These are phyloP conservation scores for Fraxinus paxiana DNA, from an alignment of 305 asterid genomes.

Conservation along the genomic window DNA sequence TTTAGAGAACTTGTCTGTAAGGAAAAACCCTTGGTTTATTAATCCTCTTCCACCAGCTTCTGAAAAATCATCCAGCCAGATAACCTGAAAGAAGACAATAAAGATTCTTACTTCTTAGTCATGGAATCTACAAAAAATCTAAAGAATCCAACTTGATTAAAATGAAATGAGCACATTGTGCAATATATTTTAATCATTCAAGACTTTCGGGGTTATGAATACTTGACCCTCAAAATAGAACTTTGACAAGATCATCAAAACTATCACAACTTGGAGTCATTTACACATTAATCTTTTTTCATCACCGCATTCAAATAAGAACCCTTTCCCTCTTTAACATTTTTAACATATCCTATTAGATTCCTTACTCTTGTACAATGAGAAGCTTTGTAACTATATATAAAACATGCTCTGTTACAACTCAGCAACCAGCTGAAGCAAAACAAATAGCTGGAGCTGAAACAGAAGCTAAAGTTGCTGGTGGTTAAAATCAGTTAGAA, in stretches of 20 bases:
- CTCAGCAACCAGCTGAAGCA: no score
- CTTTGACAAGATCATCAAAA: neutral
- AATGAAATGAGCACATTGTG: neutral
- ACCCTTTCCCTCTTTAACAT: neutral
- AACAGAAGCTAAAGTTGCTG: no score
- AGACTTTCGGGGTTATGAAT: neutral
- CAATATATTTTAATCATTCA: neutral
- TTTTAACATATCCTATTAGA: neutral
- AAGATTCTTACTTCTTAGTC: constrained; percentile 9
- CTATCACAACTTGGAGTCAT: neutral
- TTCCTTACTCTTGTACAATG: neutral
- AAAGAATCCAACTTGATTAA: neutral
- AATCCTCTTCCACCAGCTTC: neutral
- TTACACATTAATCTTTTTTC: neutral
- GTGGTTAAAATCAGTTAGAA: no score
- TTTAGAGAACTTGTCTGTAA: neutral
- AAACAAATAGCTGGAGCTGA: no score
- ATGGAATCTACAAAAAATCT: neutral
- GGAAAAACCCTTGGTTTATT: neutral
- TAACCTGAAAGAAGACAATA: constrained; percentile 26
- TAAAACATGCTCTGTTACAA: neutral
- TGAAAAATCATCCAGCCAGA: constrained; percentile 2
- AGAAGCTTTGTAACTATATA: neutral
- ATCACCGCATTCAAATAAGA: neutral
- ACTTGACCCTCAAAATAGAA: neutral